Evolutionary conservation across 2,329 filamentous ascomycete species (phyloP).

Genomic region (Gnomoniopsis smithogilvyi): DNA sequence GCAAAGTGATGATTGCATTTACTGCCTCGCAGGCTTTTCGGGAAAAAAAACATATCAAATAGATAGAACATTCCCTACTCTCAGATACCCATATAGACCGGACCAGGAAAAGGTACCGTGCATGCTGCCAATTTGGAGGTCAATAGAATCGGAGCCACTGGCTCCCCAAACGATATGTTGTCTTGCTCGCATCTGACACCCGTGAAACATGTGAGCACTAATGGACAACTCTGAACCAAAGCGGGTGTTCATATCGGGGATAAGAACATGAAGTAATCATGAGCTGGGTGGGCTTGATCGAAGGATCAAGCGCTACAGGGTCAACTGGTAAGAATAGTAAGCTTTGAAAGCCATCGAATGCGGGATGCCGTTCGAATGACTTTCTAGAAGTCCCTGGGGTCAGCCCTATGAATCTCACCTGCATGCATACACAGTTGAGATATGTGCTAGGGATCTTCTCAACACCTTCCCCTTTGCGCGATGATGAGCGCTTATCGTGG

Average conservation of each 20-base stretch:
- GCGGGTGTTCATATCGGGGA: too few relatives aligned
- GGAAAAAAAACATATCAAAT: neutral
- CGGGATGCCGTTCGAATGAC: neutral
- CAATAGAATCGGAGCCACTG: neutral
- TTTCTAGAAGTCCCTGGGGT: constrained; percentile 7
- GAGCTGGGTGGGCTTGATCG: neutral
- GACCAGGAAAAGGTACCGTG: neutral
- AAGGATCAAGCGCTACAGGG: neutral
- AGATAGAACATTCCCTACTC: constrained; percentile 2
- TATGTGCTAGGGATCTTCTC: neutral
- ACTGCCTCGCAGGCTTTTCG: too few relatives aligned
- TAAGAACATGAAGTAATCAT: neutral
- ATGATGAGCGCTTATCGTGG: neutral
- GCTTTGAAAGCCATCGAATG: neutral
- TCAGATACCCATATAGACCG: constrained; percentile 7
- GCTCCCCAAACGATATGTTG: neutral
- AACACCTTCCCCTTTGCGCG: neutral
- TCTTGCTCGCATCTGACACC: neutral
- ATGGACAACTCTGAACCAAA: too few relatives aligned
- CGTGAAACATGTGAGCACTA: neutral
- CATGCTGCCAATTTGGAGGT: neutral
- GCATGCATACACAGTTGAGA: constrained; percentile 10
- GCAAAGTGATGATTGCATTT: neutral
- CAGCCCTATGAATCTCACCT: constrained; percentile 13
- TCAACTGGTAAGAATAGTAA: neutral